Conservation (phyloP, 805 yeast genomes). For the Candida morakotiae region DNA sequence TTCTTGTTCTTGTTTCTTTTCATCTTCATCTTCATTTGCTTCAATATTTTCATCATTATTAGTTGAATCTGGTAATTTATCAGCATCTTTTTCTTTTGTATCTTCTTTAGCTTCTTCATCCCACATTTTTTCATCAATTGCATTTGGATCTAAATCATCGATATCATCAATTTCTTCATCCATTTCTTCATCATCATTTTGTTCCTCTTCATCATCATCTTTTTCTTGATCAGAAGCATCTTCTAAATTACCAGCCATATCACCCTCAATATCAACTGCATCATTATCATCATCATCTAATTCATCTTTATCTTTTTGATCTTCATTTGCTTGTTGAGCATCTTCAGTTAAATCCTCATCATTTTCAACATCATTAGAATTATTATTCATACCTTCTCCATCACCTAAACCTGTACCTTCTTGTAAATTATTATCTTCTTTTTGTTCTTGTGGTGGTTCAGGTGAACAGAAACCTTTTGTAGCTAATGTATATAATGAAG, state of each 20-base stretch:
- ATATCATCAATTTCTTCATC: slow-evolving; percentile 89
- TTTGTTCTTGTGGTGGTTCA: slow-evolving; percentile 64
- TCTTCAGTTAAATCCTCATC: slow-evolving; percentile 85
- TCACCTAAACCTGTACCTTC: slow-evolving; percentile 94
- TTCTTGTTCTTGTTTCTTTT: slow-evolving; percentile 27
- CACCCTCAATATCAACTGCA: slow-evolving; percentile 93
- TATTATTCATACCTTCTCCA: slow-evolving; percentile 81
- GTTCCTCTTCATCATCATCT: slow-evolving; percentile 50
- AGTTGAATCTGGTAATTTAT: slow-evolving; percentile 57
- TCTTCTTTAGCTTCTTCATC: slow-evolving; percentile 79
- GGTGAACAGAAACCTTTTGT: slow-evolving; percentile 92
- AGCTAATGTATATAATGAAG: slow-evolving; percentile 56
- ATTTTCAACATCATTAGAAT: slow-evolving; percentile 81
- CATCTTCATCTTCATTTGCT: slow-evolving; percentile 38
- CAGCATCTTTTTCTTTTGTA: slow-evolving; percentile 79
- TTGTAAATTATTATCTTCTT: slow-evolving; percentile 52
- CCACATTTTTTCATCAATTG: slow-evolving; percentile 97
- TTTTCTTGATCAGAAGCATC: slow-evolving; percentile 69
- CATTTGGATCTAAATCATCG: slow-evolving; percentile 89
- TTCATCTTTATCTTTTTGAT: slow-evolving; percentile 56
- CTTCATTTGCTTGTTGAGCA: slow-evolving; percentile 74
- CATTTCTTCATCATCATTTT: slow-evolving; percentile 54
- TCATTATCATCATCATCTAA: slow-evolving; percentile 68
- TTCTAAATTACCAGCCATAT: slow-evolving; percentile 92
- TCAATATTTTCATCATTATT: slow-evolving; percentile 49